phyloP scores from a whole-genome alignment of 2,329 filamentous ascomycete species.

The Graphilbum fragrans region DNA sequence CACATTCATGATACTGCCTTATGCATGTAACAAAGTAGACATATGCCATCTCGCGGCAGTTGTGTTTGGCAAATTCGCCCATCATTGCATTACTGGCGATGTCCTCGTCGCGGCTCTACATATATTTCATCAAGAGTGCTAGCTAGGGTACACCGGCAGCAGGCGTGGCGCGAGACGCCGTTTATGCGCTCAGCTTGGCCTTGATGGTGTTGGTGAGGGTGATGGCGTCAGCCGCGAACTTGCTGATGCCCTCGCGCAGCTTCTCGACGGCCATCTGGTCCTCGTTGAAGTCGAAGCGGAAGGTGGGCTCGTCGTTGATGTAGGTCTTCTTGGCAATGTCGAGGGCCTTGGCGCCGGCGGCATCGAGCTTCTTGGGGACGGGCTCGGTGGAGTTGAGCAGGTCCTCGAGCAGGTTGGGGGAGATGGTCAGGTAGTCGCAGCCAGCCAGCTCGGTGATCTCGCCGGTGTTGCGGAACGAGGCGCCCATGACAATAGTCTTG shows the following conservation, averaged over 20 bases:
- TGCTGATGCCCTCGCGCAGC: slow-evolving; percentile 97
- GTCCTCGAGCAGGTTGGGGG: slow-evolving; percentile 87
- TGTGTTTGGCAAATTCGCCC: too few species aligned
- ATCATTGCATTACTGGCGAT: too few species aligned
- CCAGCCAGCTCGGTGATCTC: slow-evolving; percentile 98
- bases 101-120: too few species aligned
- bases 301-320: slow-evolving; percentile 75
- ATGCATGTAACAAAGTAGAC: too few species aligned
- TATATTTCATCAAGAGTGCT: neutral
- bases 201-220: slow-evolving; percentile 88
- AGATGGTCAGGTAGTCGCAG: slow-evolving; percentile 98
- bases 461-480: slow-evolving; percentile 89
- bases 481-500: slow-evolving; percentile 99
- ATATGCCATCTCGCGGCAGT: too few species aligned
- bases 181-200: slow-evolving; percentile 53
- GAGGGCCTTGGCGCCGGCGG: slow-evolving; percentile 50
- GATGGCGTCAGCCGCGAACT: slow-evolving; percentile 91
- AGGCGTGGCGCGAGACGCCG: too few species aligned
- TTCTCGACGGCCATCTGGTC: slow-evolving; percentile 99
- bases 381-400: slow-evolving; percentile 71
- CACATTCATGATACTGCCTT: too few species aligned
- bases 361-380: slow-evolving; percentile 89
- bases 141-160: too few species aligned
- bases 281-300: slow-evolving; percentile 99
- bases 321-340: slow-evolving; percentile 82